Conservation (phyloP, 176 grass and related monocot species). For the Tillandsia fasciculata region DNA sequence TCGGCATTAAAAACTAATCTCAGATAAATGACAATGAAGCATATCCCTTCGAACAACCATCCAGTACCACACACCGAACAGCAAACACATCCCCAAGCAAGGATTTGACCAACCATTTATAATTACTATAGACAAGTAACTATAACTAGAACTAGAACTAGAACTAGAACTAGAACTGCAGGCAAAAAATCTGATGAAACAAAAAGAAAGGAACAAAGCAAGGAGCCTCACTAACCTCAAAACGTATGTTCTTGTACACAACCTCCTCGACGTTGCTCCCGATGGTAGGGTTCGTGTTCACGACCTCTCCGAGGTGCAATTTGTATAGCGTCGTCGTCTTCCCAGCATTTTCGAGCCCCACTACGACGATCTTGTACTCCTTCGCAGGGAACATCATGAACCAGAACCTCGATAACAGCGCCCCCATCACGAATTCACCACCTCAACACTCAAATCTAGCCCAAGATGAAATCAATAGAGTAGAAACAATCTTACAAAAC, state of each 20-base stretch:
- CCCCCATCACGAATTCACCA: conserved; percentile 44
- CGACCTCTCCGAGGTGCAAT: conserved; percentile 90
- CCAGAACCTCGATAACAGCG: conserved; percentile 82
- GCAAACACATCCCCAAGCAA: no score
- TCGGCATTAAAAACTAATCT: no score
- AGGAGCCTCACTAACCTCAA: conserved; percentile 44
- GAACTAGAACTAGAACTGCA: background rate
- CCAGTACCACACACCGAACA: no score
- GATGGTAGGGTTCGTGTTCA: conserved; percentile 86
- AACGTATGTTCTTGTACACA: conserved; percentile 95
- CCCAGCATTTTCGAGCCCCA: conserved; percentile 89
- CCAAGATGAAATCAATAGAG: background rate
- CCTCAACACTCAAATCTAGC: conserved; percentile 4
- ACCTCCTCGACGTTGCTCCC: conserved; percentile 99
- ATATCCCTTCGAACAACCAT: no score
- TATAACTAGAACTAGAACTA: background rate
- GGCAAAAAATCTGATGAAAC: background rate
- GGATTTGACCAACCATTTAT: no score
- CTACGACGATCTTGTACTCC: conserved; percentile 99
- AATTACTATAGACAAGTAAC: no score
- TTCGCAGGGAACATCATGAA: conserved; percentile 90
- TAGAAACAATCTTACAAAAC: background rate
- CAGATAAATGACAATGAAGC: no score
- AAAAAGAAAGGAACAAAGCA: background rate
- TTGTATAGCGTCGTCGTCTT: conserved; percentile 99